Evolutionary conservation across 306 rosid species (phyloP).

Genomic region (Sesbania bispinosa): DNA sequence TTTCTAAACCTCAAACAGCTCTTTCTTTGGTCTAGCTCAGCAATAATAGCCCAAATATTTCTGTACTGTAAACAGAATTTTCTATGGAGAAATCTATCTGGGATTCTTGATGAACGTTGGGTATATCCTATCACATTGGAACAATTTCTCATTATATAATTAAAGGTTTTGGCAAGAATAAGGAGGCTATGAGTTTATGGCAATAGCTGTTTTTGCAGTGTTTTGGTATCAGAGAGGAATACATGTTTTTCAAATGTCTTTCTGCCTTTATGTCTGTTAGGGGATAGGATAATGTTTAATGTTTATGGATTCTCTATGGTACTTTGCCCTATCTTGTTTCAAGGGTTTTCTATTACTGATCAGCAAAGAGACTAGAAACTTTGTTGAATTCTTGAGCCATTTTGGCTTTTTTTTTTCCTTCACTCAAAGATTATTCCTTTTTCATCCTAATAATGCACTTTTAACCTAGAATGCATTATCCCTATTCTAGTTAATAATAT

Average conservation of each 20-base stretch:
- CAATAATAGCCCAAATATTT: not conserved
- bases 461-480: not conserved
- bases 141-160: not conserved
- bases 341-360: not conserved
- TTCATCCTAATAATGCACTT: not conserved
- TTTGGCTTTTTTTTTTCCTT: not conserved
- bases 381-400: not conserved
- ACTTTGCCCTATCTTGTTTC: not conserved
- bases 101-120: not conserved
- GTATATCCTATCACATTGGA: not conserved
- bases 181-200: too few species aligned
- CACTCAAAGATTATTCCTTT: not conserved
- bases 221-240: not conserved
- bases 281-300: not conserved
- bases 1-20: too few species aligned
- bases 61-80: not conserved
- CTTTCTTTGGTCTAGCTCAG: not conserved
- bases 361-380: not conserved
- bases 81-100: not conserved
- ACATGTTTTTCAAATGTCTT: not conserved
- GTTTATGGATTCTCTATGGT: not conserved
- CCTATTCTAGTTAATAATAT: not conserved
- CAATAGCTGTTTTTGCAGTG: not conserved
- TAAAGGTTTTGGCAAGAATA: not conserved
- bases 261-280: not conserved